Conservation (phyloP, 2,329 filamentous ascomycete species). For the Fusarium anthophilum region DNA sequence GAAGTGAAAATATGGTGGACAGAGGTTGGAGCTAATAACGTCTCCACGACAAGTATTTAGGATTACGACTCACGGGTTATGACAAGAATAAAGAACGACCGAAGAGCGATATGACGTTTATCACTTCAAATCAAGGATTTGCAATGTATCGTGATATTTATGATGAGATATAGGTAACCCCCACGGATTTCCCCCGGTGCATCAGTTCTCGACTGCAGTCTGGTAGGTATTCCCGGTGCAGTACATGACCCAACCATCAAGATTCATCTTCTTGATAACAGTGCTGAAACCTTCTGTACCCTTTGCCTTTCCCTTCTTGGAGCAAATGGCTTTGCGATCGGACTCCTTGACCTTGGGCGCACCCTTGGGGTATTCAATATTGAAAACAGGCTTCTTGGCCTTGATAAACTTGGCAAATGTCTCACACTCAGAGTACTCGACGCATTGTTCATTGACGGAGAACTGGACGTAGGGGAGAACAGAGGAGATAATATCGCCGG, state of each 20-base stretch:
- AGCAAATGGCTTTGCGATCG: constrained; percentile 56
- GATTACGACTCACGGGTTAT: constrained; percentile 2
- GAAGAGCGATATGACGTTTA: neutral
- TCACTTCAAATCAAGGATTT: neutral
- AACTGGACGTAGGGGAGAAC: constrained; percentile 66
- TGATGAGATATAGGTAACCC: neutral
- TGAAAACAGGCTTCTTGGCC: constrained; percentile 73
- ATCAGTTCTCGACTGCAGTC: constrained; percentile 34
- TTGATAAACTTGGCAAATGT: constrained; percentile 66
- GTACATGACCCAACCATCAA: constrained; percentile 70
- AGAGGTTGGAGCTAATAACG: neutral
- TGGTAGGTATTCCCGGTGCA: constrained; percentile 54
- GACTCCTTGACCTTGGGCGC: constrained; percentile 50
- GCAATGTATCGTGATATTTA: neutral
- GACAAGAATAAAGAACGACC: constrained; percentile 9
- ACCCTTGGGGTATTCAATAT: constrained; percentile 74
- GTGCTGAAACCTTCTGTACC: constrained; percentile 66
- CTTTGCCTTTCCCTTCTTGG: constrained; percentile 46
- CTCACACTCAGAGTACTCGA: constrained; percentile 67
- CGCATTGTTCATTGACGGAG: constrained; percentile 76
- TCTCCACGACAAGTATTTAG: neutral
- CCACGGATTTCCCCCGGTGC: neutral
- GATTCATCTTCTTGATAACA: constrained; percentile 70
- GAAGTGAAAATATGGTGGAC: neutral
- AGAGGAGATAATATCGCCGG: constrained; percentile 64